Conservation (phyloP, 2,329 filamentous ascomycete species). For the Colletotrichum gigasporum region DNA sequence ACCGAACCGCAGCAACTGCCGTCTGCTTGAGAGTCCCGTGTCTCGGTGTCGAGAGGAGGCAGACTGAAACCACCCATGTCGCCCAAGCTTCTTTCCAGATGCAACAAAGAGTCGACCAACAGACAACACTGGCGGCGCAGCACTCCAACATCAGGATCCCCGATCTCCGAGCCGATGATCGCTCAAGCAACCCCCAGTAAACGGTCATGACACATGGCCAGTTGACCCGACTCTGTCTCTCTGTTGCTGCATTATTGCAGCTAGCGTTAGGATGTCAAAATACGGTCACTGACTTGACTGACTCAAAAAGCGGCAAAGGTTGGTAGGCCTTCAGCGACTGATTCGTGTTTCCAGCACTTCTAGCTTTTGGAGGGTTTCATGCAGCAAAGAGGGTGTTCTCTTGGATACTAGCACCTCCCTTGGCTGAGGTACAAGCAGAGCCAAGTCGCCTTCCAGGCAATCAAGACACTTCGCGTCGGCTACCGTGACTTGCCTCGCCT, state of each 20-base stretch:
- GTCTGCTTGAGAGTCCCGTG: background rate
- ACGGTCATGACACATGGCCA: constrained; percentile 25
- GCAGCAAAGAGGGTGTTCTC: constrained; percentile 27
- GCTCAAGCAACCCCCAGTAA: constrained; percentile 23
- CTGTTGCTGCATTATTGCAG: background rate
- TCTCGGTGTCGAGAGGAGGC: constrained; percentile 15
- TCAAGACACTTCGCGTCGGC: constrained; percentile 6
- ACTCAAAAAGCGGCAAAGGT: constrained; percentile 20
- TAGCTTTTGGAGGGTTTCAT: constrained; percentile 31
- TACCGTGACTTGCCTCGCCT: background rate
- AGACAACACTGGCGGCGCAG: background rate
- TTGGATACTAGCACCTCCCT: background rate
- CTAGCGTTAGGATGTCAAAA: background rate
- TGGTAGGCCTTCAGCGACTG: constrained; percentile 13
- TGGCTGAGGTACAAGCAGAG: background rate
- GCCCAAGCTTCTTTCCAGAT: constrained; percentile 24
- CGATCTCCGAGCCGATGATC: constrained; percentile 15
- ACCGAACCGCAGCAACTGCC: background rate
- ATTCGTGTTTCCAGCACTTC: constrained; percentile 24
- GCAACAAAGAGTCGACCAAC: constrained; percentile 7
- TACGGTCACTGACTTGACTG: constrained; percentile 20
- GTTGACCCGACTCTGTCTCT: constrained; percentile 17
- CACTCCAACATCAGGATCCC: background rate
- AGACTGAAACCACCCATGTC: constrained; percentile 23
- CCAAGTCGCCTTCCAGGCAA: background rate